Conservation (phyloP, 2,329 filamentous ascomycete genomes). For the Drechmeria coniospora region DNA sequence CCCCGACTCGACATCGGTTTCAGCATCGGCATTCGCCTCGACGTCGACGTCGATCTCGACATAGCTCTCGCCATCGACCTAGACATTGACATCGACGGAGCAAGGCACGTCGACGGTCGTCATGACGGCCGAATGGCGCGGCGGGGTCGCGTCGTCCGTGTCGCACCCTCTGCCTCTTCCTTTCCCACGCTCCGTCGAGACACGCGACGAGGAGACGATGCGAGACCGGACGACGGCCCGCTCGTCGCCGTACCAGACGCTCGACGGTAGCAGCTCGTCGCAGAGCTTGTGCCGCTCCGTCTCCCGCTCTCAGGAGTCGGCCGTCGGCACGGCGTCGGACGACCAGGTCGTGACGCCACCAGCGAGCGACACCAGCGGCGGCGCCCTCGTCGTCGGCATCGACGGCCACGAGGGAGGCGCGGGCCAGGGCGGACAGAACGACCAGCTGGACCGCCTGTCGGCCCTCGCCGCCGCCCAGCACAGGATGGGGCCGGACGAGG, state of each 20-base stretch:
- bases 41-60: too few relatives aligned
- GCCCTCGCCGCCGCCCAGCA: slow-evolving; percentile 39
- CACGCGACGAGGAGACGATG: neutral
- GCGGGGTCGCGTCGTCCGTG: neutral
- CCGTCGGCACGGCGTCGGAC: slow-evolving; percentile 11
- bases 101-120: too few relatives aligned
- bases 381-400: slow-evolving; percentile 2
- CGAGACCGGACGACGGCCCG: neutral
- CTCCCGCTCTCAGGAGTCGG: slow-evolving; percentile 13
- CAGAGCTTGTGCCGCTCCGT: slow-evolving; percentile 7
- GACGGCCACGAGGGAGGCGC: slow-evolving; percentile 7
- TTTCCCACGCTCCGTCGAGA: neutral
- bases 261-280: slow-evolving; percentile 4
- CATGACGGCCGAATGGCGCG: slow-evolving; percentile 2
- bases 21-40: too few relatives aligned
- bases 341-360: slow-evolving; percentile 14
- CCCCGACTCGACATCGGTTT: too few relatives aligned
- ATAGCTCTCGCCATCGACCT: too few relatives aligned
- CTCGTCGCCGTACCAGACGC: neutral
- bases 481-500: slow-evolving; percentile 26
- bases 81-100: too few relatives aligned
- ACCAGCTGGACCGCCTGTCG: slow-evolving; percentile 42
- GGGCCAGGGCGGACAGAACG: slow-evolving; percentile 32
- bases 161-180: neutral
- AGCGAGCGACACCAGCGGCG: slow-evolving; percentile 10